Percentiles rank a stretch among this genome's conserved stretches.
Evolutionary conservation across 495 filamentous ascomycete species (phyloP).

Genomic region (Staphylotrichum longicolle): DNA sequence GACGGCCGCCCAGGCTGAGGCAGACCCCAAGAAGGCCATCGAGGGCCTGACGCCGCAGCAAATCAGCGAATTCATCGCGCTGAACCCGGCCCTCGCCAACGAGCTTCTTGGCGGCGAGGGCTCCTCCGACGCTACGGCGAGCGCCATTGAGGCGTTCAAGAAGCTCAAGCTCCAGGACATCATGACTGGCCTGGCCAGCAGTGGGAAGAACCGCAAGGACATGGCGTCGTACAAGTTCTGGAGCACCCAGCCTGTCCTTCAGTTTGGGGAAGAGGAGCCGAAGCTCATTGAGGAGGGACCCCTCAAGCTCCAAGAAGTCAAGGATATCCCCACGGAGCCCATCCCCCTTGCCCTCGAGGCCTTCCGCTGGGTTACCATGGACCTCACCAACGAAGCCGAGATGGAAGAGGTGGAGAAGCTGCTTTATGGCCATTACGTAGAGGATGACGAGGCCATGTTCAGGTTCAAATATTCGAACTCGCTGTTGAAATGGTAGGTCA

Average conservation of each 20-base stretch:
- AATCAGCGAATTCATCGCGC: conserved; percentile 53
- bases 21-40: conserved; percentile 41
- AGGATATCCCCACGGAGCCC: conserved; percentile 70
- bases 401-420: conserved; percentile 84
- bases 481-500: conserved; percentile 78
- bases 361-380: conserved; percentile 93
- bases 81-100: conserved; percentile 61
- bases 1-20: conserved; percentile 21
- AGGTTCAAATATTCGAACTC: conserved; percentile 88
- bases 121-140: conserved; percentile 31
- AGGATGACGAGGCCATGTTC: conserved; percentile 95
- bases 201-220: conserved; percentile 87
- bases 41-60: conserved; percentile 48
- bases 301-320: conserved; percentile 62
- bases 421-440: conserved; percentile 88
- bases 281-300: conserved; percentile 53
- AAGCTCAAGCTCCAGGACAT: conserved; percentile 74
- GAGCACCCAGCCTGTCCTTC: conserved; percentile 92
- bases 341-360: conserved; percentile 60
- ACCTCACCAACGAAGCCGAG: conserved; percentile 60
- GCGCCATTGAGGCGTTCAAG: conserved; percentile 60
- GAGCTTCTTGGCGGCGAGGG: conserved; percentile 45
- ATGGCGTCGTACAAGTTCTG: conserved; percentile 98
- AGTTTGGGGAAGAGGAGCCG: conserved; percentile 61
- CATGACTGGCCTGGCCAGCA: conserved; percentile 71